Evolutionary conservation across 2,329 filamentous ascomycete genomes (phyloP), one percentile per base, ranked within the genome.

Genomic region (Calonectria leucothoes): DNA sequence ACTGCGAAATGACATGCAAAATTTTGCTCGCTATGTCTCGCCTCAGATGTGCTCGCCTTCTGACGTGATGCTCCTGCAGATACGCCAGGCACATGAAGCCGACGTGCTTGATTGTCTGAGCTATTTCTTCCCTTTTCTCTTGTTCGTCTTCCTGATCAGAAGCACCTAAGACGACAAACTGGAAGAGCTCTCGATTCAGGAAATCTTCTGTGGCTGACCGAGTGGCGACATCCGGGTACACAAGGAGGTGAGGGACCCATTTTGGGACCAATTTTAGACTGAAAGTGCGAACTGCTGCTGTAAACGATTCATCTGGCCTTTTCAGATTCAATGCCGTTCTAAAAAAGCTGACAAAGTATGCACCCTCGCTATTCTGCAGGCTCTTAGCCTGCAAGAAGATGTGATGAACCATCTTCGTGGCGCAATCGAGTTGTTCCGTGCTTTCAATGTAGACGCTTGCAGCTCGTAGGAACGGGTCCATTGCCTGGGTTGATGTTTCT

Each of bases 391-490:
- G 87, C 0, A 81, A 73, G 39, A 82, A 82, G 31, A 91, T 80
- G 75, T 90, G 85, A 2, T 79, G 76, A 29, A 89, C 83, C 52
- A 91, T 83, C 4, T 76, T 79, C 35, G 83, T 77, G 2, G 87
- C 83, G 52, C 82, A 76, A 0, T 82, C 79, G 2, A 81, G 49
- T 3, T 83, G 82, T 27, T 80, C 79, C 31, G 86, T 88, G 63
- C 81, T 74, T 49, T 84, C 83, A 39, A 91, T 89, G 78, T 92
- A 94, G 0, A 86, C 81, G 37, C 88, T 80, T 4, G 90, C 89
- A 20, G 88, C 89, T n/a, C 89, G 87, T 23, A 94, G 85, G 77
- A 89, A 94, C 1, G 91, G 89, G 20, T 87, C 85, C 74, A 89
- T 85, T 37, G 86, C 85, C 23, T 88, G 84, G 23, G 79, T 81